Percentiles rank a stretch among this genome's conserved stretches.
Evolutionary conservation across 805 yeast species (phyloP).

Genomic region (Tetrapisispora nanseiensis): DNA sequence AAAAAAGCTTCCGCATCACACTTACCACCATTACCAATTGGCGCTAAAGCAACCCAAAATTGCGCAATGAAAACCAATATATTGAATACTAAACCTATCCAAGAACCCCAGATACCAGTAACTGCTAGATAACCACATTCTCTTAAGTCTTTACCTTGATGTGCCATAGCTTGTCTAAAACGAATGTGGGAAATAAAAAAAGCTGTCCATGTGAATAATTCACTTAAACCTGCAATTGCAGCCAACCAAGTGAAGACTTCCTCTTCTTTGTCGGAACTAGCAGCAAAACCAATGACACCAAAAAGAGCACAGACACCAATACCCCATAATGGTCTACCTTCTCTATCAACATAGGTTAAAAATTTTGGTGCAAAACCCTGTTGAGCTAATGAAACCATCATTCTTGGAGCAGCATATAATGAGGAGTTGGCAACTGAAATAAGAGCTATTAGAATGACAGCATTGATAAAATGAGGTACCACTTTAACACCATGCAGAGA

Average conservation of each 20-base stretch:
- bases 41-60: constrained; percentile 56
- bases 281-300: constrained; percentile 54
- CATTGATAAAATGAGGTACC: constrained; percentile 65
- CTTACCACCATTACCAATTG: constrained; percentile 35
- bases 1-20: constrained; percentile 38
- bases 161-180: constrained; percentile 44
- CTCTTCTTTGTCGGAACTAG: constrained; percentile 43
- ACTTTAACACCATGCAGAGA: constrained; percentile 50
- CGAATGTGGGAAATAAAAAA: constrained; percentile 45
- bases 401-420: constrained; percentile 62
- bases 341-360: constrained; percentile 44
- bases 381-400: constrained; percentile 57
- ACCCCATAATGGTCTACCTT: constrained; percentile 52
- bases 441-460: constrained; percentile 62
- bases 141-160: constrained; percentile 36
- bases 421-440: constrained; percentile 72
- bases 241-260: constrained; percentile 53
- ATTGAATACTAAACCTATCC: constrained; percentile 41
- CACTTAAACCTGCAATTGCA: constrained; percentile 49
- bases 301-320: constrained; percentile 39
- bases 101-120: constrained; percentile 42
- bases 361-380: constrained; percentile 61
- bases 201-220: constrained; percentile 51
- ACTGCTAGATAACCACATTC: constrained; percentile 44
- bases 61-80: constrained; percentile 44